Conservation (phyloP, 1,284 basidiomycete species). For the Irpex sp. region DNA sequence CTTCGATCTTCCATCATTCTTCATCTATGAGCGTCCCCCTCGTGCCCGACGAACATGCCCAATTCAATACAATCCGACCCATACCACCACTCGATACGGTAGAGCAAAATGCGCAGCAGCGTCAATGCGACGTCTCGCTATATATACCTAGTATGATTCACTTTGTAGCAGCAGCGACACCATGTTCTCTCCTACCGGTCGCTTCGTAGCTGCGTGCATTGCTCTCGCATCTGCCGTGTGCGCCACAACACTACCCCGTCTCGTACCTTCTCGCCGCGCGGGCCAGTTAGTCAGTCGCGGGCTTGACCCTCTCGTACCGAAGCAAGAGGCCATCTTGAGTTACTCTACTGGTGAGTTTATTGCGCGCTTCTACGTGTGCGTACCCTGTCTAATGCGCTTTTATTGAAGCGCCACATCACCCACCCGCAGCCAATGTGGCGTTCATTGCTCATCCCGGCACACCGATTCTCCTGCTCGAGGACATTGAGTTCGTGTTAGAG, state of each 20-base stretch:
- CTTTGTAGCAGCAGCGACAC: not conserved
- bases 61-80: not conserved
- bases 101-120: too few relatives aligned
- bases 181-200: not conserved
- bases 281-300: not conserved
- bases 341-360: not conserved
- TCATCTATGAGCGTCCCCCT: too few relatives aligned
- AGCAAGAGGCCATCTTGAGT: not conserved
- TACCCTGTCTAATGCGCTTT: not conserved
- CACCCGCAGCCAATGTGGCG: slow-evolving; percentile 1
- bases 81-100: too few relatives aligned
- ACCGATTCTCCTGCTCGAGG: slow-evolving; percentile 5
- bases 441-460: not conserved
- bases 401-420: slow-evolving; percentile 4
- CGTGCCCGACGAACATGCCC: not conserved
- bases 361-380: not conserved
- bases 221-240: not conserved
- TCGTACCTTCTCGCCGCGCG: not conserved
- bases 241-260: not conserved
- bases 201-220: not conserved
- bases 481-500: not conserved
- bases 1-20: too few relatives aligned
- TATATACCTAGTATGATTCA: not conserved
- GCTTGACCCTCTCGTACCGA: not conserved
- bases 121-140: not conserved